Percentiles rank a stretch among this genome's conserved stretches.
phyloP scores from a whole-genome alignment of 2,329 filamentous ascomycete genomes.

The Knufia petricola region DNA sequence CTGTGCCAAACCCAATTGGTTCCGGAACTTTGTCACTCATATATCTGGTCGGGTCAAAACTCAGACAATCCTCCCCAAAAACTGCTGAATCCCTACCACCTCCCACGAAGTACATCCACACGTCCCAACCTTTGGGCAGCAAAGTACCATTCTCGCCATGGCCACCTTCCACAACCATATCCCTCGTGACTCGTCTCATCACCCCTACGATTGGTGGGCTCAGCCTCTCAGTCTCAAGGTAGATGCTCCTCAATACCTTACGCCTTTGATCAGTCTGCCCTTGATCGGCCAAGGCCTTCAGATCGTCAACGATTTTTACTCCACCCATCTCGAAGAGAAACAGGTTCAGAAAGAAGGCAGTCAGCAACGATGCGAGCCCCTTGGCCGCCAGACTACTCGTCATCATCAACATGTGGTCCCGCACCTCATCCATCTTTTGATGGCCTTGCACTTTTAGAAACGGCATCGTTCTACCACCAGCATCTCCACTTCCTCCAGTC shows the following conservation, averaged over 20 bases:
- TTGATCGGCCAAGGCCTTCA: background rate
- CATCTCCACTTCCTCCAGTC: background rate
- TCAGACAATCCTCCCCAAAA: background rate
- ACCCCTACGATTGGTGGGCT: conserved; percentile 1
- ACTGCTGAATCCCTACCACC: background rate
- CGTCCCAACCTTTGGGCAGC: background rate
- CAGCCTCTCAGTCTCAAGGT: conserved; percentile 2
- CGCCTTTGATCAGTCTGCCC: background rate
- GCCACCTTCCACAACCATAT: background rate
- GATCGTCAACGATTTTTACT: background rate
- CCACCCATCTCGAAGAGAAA: conserved; percentile 10
- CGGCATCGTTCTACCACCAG: background rate
- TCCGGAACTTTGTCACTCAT: background rate
- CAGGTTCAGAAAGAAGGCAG: conserved; percentile 20
- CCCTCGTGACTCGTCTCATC: background rate
- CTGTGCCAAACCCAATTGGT: background rate
- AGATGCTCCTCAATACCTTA: background rate
- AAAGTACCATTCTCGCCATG: background rate
- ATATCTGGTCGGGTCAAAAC: background rate
- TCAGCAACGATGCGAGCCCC: conserved; percentile 21
- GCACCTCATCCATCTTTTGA: background rate
- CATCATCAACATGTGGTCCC: conserved; percentile 15
- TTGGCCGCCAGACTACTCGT: conserved; percentile 23
- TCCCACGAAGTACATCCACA: conserved; percentile 1
- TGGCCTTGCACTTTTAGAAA: background rate